These are phyloP conservation scores for Cajanus cajan DNA, from an alignment of 306 rosid genomes.

Conservation along the genomic window DNA sequence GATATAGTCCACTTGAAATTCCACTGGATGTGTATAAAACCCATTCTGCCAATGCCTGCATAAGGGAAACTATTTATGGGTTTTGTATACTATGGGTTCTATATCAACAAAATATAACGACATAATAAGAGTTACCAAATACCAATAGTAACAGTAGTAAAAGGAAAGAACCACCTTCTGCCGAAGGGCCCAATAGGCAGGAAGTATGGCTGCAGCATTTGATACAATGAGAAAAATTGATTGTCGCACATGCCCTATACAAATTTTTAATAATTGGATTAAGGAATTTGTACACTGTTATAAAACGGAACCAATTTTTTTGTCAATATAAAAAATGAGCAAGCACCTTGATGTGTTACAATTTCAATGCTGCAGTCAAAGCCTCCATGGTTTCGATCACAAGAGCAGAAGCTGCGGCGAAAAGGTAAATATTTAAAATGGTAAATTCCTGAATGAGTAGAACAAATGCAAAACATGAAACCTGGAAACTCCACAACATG, in stretches of 20 bases:
- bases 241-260: slow-evolving; percentile 66
- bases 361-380: slow-evolving; percentile 82
- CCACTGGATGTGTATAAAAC: slow-evolving; percentile 76
- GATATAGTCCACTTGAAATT: slow-evolving; percentile 76
- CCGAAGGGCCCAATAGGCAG: slow-evolving; percentile 85
- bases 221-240: slow-evolving; percentile 73
- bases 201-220: slow-evolving; percentile 76
- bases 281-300: not conserved
- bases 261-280: slow-evolving; percentile 21
- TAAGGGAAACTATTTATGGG: slow-evolving; percentile 15
- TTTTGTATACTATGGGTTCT: not conserved
- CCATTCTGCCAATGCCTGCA: slow-evolving; percentile 91
- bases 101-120: not conserved
- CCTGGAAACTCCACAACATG: not conserved
- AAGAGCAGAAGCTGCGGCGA: slow-evolving; percentile 70
- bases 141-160: not conserved
- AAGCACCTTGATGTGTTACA: slow-evolving; percentile 66
- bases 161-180: slow-evolving; percentile 52
- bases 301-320: slow-evolving; percentile 4
- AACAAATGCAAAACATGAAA: slow-evolving; percentile 14
- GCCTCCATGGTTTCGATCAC: slow-evolving; percentile 88
- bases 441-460: not conserved
- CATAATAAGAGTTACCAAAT: not conserved
- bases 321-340: not conserved
- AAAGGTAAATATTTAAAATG: not conserved